Conservation (phyloP, 2,329 filamentous ascomycete species). For the Claviceps sp. region DNA sequence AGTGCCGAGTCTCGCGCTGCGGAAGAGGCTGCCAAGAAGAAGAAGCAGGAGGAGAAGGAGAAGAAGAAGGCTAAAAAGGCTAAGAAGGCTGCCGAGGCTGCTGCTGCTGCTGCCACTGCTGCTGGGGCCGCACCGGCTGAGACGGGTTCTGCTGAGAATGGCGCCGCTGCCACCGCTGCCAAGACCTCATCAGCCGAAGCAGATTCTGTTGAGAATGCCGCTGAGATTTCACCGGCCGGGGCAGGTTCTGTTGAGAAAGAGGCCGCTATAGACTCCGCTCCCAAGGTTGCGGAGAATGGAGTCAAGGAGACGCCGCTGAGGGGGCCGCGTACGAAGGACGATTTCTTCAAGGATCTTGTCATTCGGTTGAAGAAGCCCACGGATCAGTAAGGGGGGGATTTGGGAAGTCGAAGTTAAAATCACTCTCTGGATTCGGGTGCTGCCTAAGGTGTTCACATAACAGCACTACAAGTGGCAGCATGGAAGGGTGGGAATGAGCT, state of each 20-base stretch:
- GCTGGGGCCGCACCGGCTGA: constrained; percentile 6
- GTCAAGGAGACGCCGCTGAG: constrained; percentile 5
- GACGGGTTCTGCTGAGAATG: constrained; percentile 7
- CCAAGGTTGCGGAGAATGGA: constrained; percentile 1
- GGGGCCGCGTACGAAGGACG: background rate
- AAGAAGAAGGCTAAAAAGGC: constrained; percentile 22
- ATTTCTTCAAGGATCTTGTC: constrained; percentile 12
- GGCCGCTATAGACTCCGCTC: background rate
- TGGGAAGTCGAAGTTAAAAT: too few relatives aligned
- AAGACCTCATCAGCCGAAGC: background rate
- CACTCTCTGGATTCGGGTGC: too few relatives aligned
- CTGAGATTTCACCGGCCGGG: constrained; percentile 6
- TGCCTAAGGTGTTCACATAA: too few relatives aligned
- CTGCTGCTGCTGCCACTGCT: background rate
- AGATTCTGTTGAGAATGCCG: too few relatives aligned
- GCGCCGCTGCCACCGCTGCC: background rate
- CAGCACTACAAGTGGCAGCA: too few relatives aligned
- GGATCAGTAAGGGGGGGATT: too few relatives aligned
- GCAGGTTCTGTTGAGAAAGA: constrained; percentile 5
- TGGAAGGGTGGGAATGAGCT: too few relatives aligned
- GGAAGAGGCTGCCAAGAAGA: constrained; percentile 36
- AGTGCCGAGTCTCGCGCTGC: constrained; percentile 32
- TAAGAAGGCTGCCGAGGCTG: constrained; percentile 23
- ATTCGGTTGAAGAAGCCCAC: constrained; percentile 9
- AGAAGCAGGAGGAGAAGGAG: constrained; percentile 36